phyloP scores from a whole-genome alignment of 2,329 filamentous ascomycete genomes.

The Colletotrichum gigasporum region DNA sequence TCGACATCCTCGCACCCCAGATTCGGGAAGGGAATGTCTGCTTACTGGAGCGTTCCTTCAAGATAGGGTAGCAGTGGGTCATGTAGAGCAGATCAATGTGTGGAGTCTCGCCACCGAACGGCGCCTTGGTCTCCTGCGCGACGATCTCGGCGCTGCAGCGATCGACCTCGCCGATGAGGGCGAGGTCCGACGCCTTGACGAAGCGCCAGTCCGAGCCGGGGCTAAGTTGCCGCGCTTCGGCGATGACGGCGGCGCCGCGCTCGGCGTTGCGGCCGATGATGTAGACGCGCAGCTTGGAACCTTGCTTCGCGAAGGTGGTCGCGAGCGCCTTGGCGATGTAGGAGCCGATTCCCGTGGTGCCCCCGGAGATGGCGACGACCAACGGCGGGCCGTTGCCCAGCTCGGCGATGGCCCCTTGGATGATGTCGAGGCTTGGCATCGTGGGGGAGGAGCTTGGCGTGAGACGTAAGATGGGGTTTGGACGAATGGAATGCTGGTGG shows the following conservation, averaged over 20 bases:
- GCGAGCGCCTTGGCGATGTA: slow-evolving; percentile 24
- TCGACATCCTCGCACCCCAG: no score
- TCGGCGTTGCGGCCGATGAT: slow-evolving; percentile 25
- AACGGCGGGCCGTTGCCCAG: slow-evolving; percentile 12
- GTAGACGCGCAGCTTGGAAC: slow-evolving; percentile 27
- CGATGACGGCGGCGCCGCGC: slow-evolving; percentile 13
- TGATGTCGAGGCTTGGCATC: background rate
- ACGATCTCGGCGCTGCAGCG: slow-evolving; percentile 22
- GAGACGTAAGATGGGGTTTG: no score
- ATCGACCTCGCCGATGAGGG: slow-evolving; percentile 20
- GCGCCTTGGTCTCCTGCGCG: slow-evolving; percentile 2
- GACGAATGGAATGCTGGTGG: no score
- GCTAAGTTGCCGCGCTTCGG: slow-evolving; percentile 5
- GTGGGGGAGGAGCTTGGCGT: no score
- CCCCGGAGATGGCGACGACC: slow-evolving; percentile 19
- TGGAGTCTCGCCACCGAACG: slow-evolving; percentile 5
- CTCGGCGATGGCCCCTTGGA: background rate
- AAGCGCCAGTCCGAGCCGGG: slow-evolving; percentile 26
- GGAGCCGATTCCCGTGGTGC: slow-evolving; percentile 25
- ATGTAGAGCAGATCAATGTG: slow-evolving; percentile 25
- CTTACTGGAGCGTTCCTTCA: slow-evolving; percentile 24
- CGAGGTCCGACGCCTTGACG: slow-evolving; percentile 17
- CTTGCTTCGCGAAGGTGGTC: slow-evolving; percentile 15
- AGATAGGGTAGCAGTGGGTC: slow-evolving; percentile 23
- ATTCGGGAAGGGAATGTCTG: background rate